Evolutionary conservation across 768 basidiomycete genomes (phyloP), one percentile per base, ranked within the genome.

Genomic region (Collybia sordida): DNA sequence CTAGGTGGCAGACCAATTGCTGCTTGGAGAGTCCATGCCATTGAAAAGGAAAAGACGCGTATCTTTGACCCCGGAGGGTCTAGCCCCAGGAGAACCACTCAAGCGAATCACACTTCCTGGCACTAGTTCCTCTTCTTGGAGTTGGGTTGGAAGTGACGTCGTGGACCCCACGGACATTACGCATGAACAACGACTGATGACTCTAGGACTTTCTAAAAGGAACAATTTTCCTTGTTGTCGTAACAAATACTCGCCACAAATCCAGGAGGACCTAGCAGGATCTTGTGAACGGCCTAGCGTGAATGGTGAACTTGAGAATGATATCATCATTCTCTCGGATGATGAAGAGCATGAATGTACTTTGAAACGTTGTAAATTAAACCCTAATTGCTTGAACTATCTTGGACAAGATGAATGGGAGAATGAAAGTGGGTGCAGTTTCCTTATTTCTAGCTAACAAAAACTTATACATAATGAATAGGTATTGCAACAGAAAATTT

Each of bases 381-480:
- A 93, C 61, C 89, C 91, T 7, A 82, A 86, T 45, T 97, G 96
- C 65, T 71, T 95, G 47, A 96, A 94, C 64, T 85, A 92, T 68
- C 70, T 97, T 24, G 92, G 91, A 4, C 91, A 91, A 59, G 84
- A 87, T 22, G 74, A 76, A 54, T 96, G 93, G 88, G 86, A 90
- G 63, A 72, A 80, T 51, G 77, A 82, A 75, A 84, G 90, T 86
- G 43, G 31, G 31, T 49, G 56, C 60, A 38, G 46, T 4, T 6
- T 14, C 21, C 27, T 37, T 12, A 14, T 50, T 31, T 43, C 48
- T 47, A 36, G n/a, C 57, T 51, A 50, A 56, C 45, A 14, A 44
- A 21, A 47, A 1, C 39, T 38, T 25, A 51, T 17, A 59, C 45
- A 17, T 0, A 40, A 24, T 56, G 47, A 47, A 31, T 58, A 85